Conservation (phyloP, 2,329 filamentous ascomycete genomes). For the Thelonectria blattea region DNA sequence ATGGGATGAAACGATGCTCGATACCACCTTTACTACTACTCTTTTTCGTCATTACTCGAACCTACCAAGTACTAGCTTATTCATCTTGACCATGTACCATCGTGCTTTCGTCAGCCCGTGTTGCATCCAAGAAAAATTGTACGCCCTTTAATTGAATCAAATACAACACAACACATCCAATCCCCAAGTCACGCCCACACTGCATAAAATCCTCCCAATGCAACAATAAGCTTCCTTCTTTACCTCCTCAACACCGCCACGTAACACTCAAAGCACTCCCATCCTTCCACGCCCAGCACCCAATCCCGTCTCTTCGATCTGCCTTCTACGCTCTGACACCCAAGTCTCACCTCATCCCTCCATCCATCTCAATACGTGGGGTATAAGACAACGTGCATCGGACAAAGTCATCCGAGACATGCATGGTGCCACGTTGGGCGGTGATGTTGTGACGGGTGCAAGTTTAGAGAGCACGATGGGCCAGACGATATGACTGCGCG, state of each 20-base stretch:
- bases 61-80: background rate
- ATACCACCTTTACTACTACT: conserved; percentile 17
- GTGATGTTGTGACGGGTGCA: too few relatives aligned
- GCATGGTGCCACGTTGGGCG: too few relatives aligned
- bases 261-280: too few relatives aligned
- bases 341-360: background rate
- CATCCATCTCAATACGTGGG: too few relatives aligned
- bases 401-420: too few relatives aligned
- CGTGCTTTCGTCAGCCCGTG: background rate
- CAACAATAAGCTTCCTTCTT: background rate
- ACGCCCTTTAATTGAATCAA: background rate
- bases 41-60: background rate
- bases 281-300: too few relatives aligned
- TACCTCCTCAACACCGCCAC: background rate
- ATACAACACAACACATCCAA: background rate
- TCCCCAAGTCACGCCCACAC: too few relatives aligned
- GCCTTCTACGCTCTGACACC: background rate
- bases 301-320: too few relatives aligned
- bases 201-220: too few relatives aligned
- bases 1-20: conserved; percentile 14
- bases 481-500: too few relatives aligned
- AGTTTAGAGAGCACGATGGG: too few relatives aligned
- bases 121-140: background rate
- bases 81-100: background rate
- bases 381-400: too few relatives aligned